phyloP scores from a whole-genome alignment of 2,329 filamentous ascomycete genomes.

The Neofusicoccum sp. region DNA sequence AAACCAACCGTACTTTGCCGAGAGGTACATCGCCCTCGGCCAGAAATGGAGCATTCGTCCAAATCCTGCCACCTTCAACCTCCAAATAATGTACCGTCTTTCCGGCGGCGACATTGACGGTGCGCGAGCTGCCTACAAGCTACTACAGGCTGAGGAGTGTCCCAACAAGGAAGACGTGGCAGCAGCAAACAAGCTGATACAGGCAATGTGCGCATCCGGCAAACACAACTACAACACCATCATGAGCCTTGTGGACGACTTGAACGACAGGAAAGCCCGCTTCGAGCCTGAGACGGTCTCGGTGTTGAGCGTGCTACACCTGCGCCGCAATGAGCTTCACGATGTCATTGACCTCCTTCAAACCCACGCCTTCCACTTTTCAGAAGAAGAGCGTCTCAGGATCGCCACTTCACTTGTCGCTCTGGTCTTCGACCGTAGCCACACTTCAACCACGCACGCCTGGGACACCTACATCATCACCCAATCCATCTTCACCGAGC shows the following conservation, averaged over 20 bases:
- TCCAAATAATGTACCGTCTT: slow-evolving; percentile 78
- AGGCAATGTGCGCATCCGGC: slow-evolving; percentile 64
- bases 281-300: slow-evolving; percentile 76
- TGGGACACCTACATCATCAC: slow-evolving; percentile 66
- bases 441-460: slow-evolving; percentile 64
- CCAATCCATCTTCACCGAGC: slow-evolving; percentile 62
- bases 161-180: slow-evolving; percentile 59
- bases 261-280: slow-evolving; percentile 69
- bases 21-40: slow-evolving; percentile 71
- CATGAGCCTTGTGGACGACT: slow-evolving; percentile 69
- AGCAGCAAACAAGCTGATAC: slow-evolving; percentile 71
- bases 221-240: slow-evolving; percentile 70
- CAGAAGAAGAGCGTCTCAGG: slow-evolving; percentile 66
- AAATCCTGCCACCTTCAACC: slow-evolving; percentile 69
- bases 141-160: slow-evolving; percentile 60
- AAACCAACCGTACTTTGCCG: slow-evolving; percentile 70
- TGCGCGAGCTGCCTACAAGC: slow-evolving; percentile 66
- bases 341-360: slow-evolving; percentile 84
- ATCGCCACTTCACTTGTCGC: slow-evolving; percentile 68
- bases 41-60: slow-evolving; percentile 66
- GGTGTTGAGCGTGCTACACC: slow-evolving; percentile 71
- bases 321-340: slow-evolving; percentile 73
- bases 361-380: slow-evolving; percentile 70
- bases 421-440: slow-evolving; percentile 67
- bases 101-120: slow-evolving; percentile 71